phyloP scores from a whole-genome alignment of 371 early-diverging fungal genomes.

The Conidiobolus incongruus region DNA sequence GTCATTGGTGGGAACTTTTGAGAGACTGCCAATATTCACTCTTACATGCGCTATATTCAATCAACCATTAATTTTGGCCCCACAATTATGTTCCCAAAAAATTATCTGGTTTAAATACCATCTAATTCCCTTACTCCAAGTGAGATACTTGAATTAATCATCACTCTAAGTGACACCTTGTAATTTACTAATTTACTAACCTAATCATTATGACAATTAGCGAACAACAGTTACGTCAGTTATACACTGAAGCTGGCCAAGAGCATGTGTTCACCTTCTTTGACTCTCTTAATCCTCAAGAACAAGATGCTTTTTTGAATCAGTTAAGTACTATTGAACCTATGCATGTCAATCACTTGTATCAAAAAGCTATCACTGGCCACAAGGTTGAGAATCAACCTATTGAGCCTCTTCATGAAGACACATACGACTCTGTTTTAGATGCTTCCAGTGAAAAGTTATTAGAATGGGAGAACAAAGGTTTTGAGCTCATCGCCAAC shows the following conservation, averaged over 20 bases:
- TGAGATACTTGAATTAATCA: too few species aligned
- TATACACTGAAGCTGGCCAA: constrained; percentile 69
- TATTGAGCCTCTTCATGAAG: constrained; percentile 54
- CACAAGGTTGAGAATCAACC: constrained; percentile 18
- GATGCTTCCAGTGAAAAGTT: constrained; percentile 25
- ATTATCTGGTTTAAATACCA: too few species aligned
- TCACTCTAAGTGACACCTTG: too few species aligned
- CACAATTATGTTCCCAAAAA: too few species aligned
- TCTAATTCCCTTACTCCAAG: too few species aligned
- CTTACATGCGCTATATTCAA: too few species aligned
- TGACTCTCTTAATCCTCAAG: constrained; percentile 29
- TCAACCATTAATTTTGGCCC: too few species aligned
- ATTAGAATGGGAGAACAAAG: constrained; percentile 44
- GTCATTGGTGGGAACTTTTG: too few species aligned
- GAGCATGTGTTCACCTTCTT: constrained; percentile 73
- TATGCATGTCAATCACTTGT: constrained; percentile 55
- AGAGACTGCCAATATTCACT: too few species aligned
- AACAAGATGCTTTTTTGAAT: constrained; percentile 27
- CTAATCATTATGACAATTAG: too few species aligned
- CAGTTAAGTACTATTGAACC: constrained; percentile 56
- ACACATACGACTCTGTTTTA: constrained; percentile 49
- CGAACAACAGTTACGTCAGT: too few species aligned
- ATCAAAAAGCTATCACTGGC: constrained; percentile 34
- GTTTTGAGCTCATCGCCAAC: constrained; percentile 51
- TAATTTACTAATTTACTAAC: too few species aligned